Conservation (phyloP, 2,329 filamentous ascomycete genomes). For the Didymella lethalis region DNA sequence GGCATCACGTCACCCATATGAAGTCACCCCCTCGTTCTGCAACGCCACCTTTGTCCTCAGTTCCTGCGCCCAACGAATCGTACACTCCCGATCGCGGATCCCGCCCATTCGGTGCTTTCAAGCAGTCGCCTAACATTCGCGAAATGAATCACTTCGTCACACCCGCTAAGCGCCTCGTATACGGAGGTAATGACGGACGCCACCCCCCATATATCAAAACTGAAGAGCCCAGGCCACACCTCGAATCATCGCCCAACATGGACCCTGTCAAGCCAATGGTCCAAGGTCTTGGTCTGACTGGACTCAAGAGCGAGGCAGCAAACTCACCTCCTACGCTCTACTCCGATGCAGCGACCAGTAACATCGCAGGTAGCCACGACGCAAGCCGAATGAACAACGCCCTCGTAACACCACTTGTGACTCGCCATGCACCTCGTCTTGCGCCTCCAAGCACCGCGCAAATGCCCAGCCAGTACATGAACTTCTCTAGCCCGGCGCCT, state of each 20-base stretch:
- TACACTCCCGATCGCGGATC: conserved; percentile 64
- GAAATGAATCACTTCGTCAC: conserved; percentile 44
- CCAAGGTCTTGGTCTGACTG: conserved; percentile 33
- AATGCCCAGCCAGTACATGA: conserved; percentile 83
- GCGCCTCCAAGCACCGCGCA: conserved; percentile 83
- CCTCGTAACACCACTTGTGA: conserved; percentile 73
- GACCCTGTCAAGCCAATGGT: conserved; percentile 42
- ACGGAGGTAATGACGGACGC: conserved; percentile 36
- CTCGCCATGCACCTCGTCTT: conserved; percentile 74
- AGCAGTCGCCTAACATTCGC: conserved; percentile 43
- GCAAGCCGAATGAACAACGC: conserved; percentile 41
- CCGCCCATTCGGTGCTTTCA: conserved; percentile 45
- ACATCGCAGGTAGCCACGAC: conserved; percentile 40
- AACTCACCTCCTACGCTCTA: conserved; percentile 50
- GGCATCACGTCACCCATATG: conserved; percentile 36
- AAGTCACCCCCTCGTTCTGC: conserved; percentile 55
- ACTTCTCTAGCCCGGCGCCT: conserved; percentile 82
- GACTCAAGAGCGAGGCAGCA: conserved; percentile 44
- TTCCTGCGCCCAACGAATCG: conserved; percentile 59
- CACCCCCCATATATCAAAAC: conserved; percentile 35
- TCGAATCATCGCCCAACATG: conserved; percentile 43
- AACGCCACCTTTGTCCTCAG: conserved; percentile 58
- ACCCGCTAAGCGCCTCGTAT: conserved; percentile 46
- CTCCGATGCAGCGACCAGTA: conserved; percentile 45
- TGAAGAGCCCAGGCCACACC: conserved; percentile 32